A percentile compares a stretch with the other conserved stretches of the same genome.
Evolutionary conservation across 441 rosid species (phyloP).

Genomic region (Corymbia citriodora): DNA sequence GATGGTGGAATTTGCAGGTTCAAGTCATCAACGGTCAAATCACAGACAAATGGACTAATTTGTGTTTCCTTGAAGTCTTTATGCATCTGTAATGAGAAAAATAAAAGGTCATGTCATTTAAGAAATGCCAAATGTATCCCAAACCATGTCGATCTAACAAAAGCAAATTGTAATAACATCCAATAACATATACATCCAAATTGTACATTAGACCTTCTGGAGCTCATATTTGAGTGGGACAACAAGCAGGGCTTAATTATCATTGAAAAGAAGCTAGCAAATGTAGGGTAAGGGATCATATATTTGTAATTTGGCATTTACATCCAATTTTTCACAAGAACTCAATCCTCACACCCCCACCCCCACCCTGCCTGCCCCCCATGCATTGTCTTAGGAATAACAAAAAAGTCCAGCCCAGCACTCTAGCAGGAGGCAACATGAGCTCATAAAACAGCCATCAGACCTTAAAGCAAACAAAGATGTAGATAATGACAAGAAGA

Average conservation of each 20-base stretch:
- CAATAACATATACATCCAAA: not conserved
- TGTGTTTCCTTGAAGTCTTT: slow-evolving; percentile 59
- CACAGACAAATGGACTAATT: slow-evolving; percentile 65
- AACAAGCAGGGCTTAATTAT: not conserved
- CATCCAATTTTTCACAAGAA: not conserved
- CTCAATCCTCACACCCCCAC: not conserved
- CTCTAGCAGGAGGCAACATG: not conserved
- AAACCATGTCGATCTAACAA: not conserved
- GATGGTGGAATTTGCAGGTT: slow-evolving; percentile 64
- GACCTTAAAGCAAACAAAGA: not conserved
- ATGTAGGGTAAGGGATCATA: not conserved
- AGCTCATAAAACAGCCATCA: not conserved
- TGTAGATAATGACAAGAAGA: not conserved
- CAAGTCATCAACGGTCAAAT: slow-evolving; percentile 71
- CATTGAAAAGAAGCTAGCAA: not conserved
- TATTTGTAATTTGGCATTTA: not conserved
- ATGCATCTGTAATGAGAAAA: slow-evolving; percentile 53
- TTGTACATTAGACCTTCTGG: not conserved
- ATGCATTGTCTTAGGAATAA: not conserved
- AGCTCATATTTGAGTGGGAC: not conserved
- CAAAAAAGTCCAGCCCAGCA: not conserved
- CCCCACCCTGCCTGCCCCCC: not conserved
- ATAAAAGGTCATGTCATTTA: not conserved
- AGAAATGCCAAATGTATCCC: not conserved
- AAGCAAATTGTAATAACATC: not conserved